phyloP scores from a whole-genome alignment of 768 basidiomycete species.

The Daedaleopsis sinensis region DNA sequence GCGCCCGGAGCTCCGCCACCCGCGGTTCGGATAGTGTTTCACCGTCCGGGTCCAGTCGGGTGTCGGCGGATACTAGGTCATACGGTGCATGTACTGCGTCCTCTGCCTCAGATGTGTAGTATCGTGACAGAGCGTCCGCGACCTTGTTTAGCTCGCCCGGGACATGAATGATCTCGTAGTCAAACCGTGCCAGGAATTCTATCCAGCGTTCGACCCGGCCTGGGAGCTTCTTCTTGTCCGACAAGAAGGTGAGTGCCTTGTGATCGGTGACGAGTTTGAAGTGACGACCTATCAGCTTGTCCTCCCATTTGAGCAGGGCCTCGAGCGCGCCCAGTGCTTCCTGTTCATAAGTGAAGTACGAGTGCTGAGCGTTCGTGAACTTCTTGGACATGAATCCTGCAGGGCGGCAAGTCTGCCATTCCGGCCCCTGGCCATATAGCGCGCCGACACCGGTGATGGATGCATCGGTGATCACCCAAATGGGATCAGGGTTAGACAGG shows the following conservation, averaged over 20 bases:
- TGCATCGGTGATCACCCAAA: constrained; percentile 29
- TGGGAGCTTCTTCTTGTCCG: constrained; percentile 22
- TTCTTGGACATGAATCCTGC: constrained; percentile 34
- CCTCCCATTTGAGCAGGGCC: constrained; percentile 35
- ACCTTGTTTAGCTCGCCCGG: constrained; percentile 31
- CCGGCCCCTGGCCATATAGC: constrained; percentile 29
- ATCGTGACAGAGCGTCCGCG: constrained; percentile 33
- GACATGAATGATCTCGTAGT: constrained; percentile 31
- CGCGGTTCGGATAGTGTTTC: background rate
- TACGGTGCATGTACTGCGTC: background rate
- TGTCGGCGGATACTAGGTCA: constrained; percentile 1
- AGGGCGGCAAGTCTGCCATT: constrained; percentile 29
- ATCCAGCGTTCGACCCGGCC: constrained; percentile 32
- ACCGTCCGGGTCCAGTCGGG: constrained; percentile 7
- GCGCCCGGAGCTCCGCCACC: background rate
- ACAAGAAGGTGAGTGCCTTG: constrained; percentile 32
- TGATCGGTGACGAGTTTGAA: constrained; percentile 34
- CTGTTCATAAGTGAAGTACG: constrained; percentile 27
- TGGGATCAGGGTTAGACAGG: constrained; percentile 3
- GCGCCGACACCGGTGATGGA: constrained; percentile 23
- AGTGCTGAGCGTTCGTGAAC: constrained; percentile 29
- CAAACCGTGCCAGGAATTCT: constrained; percentile 34
- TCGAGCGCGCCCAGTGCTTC: constrained; percentile 20
- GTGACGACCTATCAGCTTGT: constrained; percentile 31
- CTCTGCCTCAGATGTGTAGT: constrained; percentile 32